A percentile compares a stretch with the other conserved stretches of the same genome.
Conservation (phyloP, 2,329 filamentous ascomycete species). For the Fusarium papillatum region DNA sequence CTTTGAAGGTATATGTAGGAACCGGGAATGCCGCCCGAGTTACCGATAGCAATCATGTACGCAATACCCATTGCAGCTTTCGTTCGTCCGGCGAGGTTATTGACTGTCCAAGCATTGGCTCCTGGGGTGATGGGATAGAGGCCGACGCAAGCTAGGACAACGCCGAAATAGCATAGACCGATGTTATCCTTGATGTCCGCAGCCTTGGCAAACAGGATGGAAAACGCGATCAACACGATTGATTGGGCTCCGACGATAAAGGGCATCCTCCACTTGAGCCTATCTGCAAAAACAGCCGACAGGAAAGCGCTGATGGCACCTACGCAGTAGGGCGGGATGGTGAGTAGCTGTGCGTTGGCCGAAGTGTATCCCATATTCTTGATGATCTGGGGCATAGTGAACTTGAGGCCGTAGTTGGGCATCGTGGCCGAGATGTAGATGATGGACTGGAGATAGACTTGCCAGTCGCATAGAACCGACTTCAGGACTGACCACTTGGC, state of each 20-base stretch:
- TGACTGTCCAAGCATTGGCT: background rate
- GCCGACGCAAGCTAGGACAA: background rate
- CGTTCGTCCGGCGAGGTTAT: background rate
- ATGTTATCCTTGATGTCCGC: background rate
- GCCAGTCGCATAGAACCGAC: background rate
- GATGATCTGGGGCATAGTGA: background rate
- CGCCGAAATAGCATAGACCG: background rate
- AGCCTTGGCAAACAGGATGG: background rate
- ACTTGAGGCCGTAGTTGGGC: background rate
- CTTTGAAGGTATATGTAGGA: background rate
- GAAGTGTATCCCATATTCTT: background rate
- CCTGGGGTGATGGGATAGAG: background rate
- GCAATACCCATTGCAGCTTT: background rate
- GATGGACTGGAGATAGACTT: background rate
- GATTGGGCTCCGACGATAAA: background rate
- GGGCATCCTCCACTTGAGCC: background rate
- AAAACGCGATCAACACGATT: background rate
- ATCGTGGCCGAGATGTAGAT: background rate
- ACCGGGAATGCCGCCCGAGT: background rate
- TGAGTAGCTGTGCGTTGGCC: background rate
- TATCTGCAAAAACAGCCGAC: background rate
- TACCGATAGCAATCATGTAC: background rate
- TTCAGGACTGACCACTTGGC: background rate
- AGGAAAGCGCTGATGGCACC: background rate
- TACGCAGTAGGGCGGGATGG: background rate